These are phyloP conservation scores for Monosporascus ibericus DNA, from an alignment of 2,329 filamentous ascomycete genomes.

Conservation along the genomic window DNA sequence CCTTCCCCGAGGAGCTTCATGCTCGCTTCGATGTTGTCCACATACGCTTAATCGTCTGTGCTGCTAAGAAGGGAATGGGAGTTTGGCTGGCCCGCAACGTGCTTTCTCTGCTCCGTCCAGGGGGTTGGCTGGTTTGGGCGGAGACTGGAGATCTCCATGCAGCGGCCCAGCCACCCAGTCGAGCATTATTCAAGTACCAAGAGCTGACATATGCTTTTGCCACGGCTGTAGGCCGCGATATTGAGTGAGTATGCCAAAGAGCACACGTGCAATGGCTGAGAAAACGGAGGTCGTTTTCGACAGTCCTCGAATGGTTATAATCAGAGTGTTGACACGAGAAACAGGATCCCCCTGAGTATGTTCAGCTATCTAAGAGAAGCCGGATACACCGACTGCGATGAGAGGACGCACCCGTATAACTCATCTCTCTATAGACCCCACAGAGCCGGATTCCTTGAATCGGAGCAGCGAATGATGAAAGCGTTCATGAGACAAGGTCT, in stretches of 20 bases:
- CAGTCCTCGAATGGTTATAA: no score
- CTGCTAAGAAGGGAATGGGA: constrained; percentile 2
- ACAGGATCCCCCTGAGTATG: constrained; percentile 9
- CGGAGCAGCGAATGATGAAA: constrained; percentile 1
- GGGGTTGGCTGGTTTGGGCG: constrained; percentile 10
- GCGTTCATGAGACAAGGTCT: constrained; percentile 5
- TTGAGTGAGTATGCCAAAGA: constrained; percentile 5
- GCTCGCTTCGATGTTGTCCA: constrained; percentile 11
- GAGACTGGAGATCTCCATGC: neutral
- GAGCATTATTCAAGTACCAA: constrained; percentile 8
- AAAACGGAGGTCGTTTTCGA: no score
- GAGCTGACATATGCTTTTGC: constrained; percentile 8
- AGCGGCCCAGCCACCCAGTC: neutral
- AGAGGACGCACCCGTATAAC: constrained; percentile 5
- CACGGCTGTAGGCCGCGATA: constrained; percentile 7
- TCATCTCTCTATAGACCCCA: constrained; percentile 3
- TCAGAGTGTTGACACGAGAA: neutral
- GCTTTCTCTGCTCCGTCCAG: constrained; percentile 7
- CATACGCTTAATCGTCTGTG: constrained; percentile 9
- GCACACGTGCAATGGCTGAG: neutral
- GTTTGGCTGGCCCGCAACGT: constrained; percentile 1
- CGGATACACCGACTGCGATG: constrained; percentile 8
- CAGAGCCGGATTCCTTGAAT: constrained; percentile 2
- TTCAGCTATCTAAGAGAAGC: constrained; percentile 8
- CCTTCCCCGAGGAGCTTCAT: constrained; percentile 5